These are phyloP conservation scores for Fusarium paranaense DNA, from an alignment of 2,329 filamentous ascomycete genomes.

Conservation along the genomic window DNA sequence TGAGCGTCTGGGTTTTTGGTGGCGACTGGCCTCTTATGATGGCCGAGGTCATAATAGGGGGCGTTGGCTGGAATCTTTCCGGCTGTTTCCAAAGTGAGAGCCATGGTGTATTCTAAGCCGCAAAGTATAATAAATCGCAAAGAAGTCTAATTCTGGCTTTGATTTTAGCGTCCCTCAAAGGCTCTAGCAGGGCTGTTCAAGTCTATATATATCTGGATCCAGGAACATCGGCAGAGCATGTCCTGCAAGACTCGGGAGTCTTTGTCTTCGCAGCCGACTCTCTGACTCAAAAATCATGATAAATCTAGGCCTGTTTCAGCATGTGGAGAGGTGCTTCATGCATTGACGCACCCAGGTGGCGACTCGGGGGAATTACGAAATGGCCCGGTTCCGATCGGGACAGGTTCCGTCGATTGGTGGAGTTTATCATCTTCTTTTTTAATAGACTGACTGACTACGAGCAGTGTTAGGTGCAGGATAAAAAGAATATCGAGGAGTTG, in stretches of 20 bases:
- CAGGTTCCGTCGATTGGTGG: not conserved
- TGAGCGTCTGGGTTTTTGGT: constrained; percentile 48
- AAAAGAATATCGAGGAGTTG: not conserved
- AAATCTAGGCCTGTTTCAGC: not conserved
- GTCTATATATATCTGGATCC: not conserved
- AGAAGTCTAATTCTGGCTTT: not conserved
- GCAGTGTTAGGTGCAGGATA: no score
- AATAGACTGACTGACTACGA: not conserved
- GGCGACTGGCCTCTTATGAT: not conserved
- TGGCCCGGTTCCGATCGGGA: not conserved
- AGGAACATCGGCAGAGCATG: not conserved
- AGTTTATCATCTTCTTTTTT: not conserved
- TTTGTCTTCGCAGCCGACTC: not conserved
- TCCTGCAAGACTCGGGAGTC: not conserved
- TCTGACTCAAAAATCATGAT: not conserved
- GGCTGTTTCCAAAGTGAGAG: not conserved
- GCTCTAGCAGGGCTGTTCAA: not conserved
- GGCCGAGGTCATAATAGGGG: not conserved
- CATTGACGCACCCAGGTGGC: not conserved
- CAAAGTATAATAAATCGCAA: not conserved
- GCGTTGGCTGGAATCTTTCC: not conserved
- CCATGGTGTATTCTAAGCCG: not conserved
- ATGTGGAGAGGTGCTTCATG: not conserved
- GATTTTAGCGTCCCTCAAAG: not conserved
- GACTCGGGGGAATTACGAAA: not conserved